phyloP scores from a whole-genome alignment of 352 stramenopile genomes.

The Achlya hypogyna region DNA sequence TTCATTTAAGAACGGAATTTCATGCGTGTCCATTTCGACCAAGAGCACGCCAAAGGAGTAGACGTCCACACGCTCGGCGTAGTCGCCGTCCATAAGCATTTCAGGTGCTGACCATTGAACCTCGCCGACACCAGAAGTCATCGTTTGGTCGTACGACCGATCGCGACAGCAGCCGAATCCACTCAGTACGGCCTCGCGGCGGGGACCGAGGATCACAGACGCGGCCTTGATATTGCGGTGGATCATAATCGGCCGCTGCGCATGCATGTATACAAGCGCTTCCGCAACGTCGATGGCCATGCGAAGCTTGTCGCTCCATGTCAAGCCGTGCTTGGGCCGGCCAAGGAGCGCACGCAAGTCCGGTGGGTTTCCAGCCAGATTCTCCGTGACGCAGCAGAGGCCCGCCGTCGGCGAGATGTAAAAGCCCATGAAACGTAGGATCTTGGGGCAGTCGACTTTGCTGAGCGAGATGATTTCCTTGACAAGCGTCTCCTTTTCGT shows the following conservation, averaged over 20 bases:
- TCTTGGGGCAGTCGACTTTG: slow-evolving; percentile 9
- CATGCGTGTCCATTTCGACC: slow-evolving; percentile 25
- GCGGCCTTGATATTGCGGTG: slow-evolving; percentile 30
- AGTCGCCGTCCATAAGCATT: slow-evolving; percentile 31
- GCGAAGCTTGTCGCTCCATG: slow-evolving; percentile 5
- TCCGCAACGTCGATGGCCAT: slow-evolving; percentile 26
- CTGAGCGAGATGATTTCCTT: slow-evolving; percentile 16
- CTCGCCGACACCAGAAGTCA: slow-evolving; percentile 35
- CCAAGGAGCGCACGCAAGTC: neutral
- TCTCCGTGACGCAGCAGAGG: slow-evolving; percentile 10
- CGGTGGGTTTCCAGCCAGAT: neutral
- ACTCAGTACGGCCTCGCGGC: slow-evolving; percentile 43
- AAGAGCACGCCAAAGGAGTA: slow-evolving; percentile 34
- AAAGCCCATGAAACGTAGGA: slow-evolving; percentile 9
- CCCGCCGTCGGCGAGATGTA: neutral
- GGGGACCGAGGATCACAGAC: slow-evolving; percentile 28
- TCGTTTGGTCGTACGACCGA: slow-evolving; percentile 26
- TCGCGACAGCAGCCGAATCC: slow-evolving; percentile 38
- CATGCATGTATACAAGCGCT: slow-evolving; percentile 27
- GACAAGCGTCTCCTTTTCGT: neutral
- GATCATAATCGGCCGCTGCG: slow-evolving; percentile 18
- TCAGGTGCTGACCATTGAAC: slow-evolving; percentile 39
- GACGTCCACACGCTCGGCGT: slow-evolving; percentile 29
- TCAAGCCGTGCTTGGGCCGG: slow-evolving; percentile 4
- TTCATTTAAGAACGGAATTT: slow-evolving; percentile 36